These are phyloP conservation scores for Dictyophora rubrovolvata DNA, from an alignment of 768 basidiomycete species.

Conservation along the genomic window DNA sequence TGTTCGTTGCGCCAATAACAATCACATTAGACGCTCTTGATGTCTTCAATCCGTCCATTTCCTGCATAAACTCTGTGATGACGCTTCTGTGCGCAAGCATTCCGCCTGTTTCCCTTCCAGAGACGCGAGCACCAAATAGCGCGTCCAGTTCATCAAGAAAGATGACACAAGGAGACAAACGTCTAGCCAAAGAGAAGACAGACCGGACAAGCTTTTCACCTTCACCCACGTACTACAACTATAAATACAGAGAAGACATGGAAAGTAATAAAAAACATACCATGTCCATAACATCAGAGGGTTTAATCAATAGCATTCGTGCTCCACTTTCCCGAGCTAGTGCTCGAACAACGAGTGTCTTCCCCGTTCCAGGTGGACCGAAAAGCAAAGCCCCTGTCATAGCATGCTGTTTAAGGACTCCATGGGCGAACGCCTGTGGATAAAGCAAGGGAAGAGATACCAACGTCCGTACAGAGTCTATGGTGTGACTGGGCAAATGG, in stretches of 20 bases:
- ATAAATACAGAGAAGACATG: constrained; percentile 8
- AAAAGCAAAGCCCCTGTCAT: constrained; percentile 89
- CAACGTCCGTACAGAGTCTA: constrained; percentile 85
- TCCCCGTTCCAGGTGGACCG: constrained; percentile 89
- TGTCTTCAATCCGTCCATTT: constrained; percentile 89
- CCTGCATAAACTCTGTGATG: constrained; percentile 90
- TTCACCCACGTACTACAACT: constrained; percentile 69
- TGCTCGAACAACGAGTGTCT: constrained; percentile 81
- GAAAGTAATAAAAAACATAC: constrained; percentile 29
- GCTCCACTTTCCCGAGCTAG: constrained; percentile 91
- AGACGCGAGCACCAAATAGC: constrained; percentile 77
- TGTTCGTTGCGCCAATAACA: constrained; percentile 89
- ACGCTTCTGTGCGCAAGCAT: constrained; percentile 79
- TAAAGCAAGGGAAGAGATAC: constrained; percentile 83
- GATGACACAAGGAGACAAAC: constrained; percentile 82
- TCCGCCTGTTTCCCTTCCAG: constrained; percentile 66
- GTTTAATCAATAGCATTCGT: constrained; percentile 82
- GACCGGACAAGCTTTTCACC: constrained; percentile 85
- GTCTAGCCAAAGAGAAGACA: constrained; percentile 78
- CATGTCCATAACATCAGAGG: constrained; percentile 96
- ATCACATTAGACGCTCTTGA: constrained; percentile 73
- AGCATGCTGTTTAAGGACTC: constrained; percentile 82
- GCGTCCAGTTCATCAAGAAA: constrained; percentile 95
- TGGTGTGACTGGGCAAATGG: constrained; percentile 78
- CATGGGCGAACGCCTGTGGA: constrained; percentile 78